Percentiles rank a stretch among this genome's conserved stretches.
These are phyloP conservation scores for Trichoderma afroharzianum DNA, from an alignment of 2,329 filamentous ascomycete species.

Conservation along the genomic window DNA sequence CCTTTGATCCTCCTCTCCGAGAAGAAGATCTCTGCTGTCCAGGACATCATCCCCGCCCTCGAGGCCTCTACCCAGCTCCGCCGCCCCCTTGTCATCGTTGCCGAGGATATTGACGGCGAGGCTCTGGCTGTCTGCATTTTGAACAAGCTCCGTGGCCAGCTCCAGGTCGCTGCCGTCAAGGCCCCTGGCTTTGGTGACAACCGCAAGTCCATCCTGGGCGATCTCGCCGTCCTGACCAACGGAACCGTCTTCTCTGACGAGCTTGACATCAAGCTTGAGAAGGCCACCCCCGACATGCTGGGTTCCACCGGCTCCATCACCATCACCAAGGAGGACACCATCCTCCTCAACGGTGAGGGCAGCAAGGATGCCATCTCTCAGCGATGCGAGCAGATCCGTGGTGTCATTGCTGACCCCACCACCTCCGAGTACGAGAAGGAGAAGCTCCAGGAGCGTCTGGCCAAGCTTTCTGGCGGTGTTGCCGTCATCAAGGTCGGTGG, in stretches of 20 bases:
- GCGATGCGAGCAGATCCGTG: slow-evolving; percentile 98
- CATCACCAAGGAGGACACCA: slow-evolving; percentile 99
- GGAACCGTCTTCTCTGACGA: slow-evolving; percentile 97
- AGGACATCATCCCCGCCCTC: slow-evolving; percentile 97
- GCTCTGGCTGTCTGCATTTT: slow-evolving; percentile 98
- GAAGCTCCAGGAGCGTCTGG: slow-evolving; percentile 99
- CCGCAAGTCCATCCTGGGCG: slow-evolving; percentile 98
- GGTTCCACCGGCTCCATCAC: slow-evolving; percentile 97
- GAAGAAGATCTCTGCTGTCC: slow-evolving; percentile 99
- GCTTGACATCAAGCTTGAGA: slow-evolving; percentile 98
- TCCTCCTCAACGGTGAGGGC: slow-evolving; percentile 94
- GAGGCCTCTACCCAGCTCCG: slow-evolving; percentile 95
- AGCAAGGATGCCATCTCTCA: slow-evolving; percentile 90
- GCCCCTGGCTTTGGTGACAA: slow-evolving; percentile 99
- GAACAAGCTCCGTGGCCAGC: slow-evolving; percentile 99
- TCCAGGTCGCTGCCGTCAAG: slow-evolving; percentile 98
- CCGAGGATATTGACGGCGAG: slow-evolving; percentile 98
- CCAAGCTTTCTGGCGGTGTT: slow-evolving; percentile 97
- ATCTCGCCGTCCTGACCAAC: slow-evolving; percentile 93
- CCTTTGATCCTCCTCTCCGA: slow-evolving; percentile 96
- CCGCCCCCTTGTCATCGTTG: slow-evolving; percentile 95
- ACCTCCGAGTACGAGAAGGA: slow-evolving; percentile 99
- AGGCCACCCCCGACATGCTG: slow-evolving; percentile 92
- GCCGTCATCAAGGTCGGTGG: slow-evolving; percentile 99
- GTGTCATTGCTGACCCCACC: slow-evolving; percentile 87